phyloP scores from a whole-genome alignment of 2,329 filamentous ascomycete species.

The Penicillium sp. region DNA sequence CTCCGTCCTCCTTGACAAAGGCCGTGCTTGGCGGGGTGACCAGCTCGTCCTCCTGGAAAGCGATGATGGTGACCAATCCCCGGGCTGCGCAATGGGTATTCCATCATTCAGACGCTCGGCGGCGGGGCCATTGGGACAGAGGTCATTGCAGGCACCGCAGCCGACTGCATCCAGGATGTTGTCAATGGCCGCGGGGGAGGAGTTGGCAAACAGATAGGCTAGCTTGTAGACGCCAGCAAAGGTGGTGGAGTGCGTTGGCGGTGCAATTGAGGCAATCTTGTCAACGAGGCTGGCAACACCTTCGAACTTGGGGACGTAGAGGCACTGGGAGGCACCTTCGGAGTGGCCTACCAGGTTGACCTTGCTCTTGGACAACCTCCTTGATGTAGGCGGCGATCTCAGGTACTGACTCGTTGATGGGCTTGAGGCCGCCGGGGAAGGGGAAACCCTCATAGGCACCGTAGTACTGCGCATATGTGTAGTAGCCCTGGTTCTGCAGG shows the following conservation, averaged over 20 bases:
- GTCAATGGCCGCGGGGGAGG: slow-evolving; percentile 21
- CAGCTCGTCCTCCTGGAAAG: slow-evolving; percentile 34
- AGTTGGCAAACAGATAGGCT: slow-evolving; percentile 29
- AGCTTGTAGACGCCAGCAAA: slow-evolving; percentile 33
- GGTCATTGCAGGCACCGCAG: slow-evolving; percentile 35
- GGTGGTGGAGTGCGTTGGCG: slow-evolving; percentile 36
- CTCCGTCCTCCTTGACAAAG: slow-evolving; percentile 34
- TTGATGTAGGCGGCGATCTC: slow-evolving; percentile 43
- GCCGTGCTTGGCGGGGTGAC: slow-evolving; percentile 35
- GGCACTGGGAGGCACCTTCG: slow-evolving; percentile 43
- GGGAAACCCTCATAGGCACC: slow-evolving; percentile 39
- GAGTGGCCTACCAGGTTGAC: slow-evolving; percentile 47
- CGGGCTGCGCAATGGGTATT: slow-evolving; percentile 33
- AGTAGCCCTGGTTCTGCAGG: slow-evolving; percentile 40
- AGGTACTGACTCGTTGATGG: slow-evolving; percentile 39
- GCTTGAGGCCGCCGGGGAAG: slow-evolving; percentile 39
- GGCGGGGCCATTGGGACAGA: slow-evolving; percentile 30
- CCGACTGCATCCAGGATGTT: slow-evolving; percentile 29
- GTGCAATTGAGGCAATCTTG: slow-evolving; percentile 37
- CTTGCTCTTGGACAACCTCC: slow-evolving; percentile 36
- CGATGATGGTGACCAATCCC: slow-evolving; percentile 37
- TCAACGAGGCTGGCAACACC: slow-evolving; percentile 31
- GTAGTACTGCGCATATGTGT: slow-evolving; percentile 45
- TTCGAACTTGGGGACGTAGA: slow-evolving; percentile 43
- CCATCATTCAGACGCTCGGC: slow-evolving; percentile 34